Base-by-base conservation (phyloP, 1,139 yeast species). In the Pichia norvegensis region DNA sequence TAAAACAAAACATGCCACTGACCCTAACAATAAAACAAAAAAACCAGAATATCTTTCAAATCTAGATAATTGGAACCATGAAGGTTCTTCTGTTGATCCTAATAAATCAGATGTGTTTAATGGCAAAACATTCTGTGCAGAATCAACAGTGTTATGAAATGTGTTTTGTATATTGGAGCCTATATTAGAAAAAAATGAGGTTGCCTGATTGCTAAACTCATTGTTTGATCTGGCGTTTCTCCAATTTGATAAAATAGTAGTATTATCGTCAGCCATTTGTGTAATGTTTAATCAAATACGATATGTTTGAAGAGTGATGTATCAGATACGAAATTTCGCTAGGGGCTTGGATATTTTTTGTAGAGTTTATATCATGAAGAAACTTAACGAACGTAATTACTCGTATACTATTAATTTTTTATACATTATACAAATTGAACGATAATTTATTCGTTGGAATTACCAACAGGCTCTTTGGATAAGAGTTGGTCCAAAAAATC, bases 31-130 rank as follows among this genome's bases (percentile, higher is more conserved):
- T 57, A 95, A 86, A 51, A 85, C 78, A 13, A 79, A 74, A 59
- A 92, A 92, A 5, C 94, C 82, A 21, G 87, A 65, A 45, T 90
- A 67, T 49, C 95, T 70, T 60, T 92, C 98, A 60, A 92, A 76
- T 49, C 95, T 69, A 8, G 92, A 77, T 47, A 90, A 66, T 52
- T 67, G 67, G 54, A 74, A 76, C 82, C 82, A 77, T 22, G 72
- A 63, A 1, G 82, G 87, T 57, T 80, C 86, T 49, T 73, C 74
- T 4, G 60, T 54, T 2, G 60, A 54, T 11, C 66, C 65, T 14
- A 64, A 58, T 7, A 72, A 54, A 44, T 75, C 82, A 40, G 69
- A 73, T 43, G 72, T 76, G 5, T 76, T 68, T 37, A 74, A 52
- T 1, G 85, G 85, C 36, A 79, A 61, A 43, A 78, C 66, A 44